These are phyloP conservation scores for Drechslerella coelobrocha DNA, from an alignment of 2,329 filamentous ascomycete species.

Conservation along the genomic window DNA sequence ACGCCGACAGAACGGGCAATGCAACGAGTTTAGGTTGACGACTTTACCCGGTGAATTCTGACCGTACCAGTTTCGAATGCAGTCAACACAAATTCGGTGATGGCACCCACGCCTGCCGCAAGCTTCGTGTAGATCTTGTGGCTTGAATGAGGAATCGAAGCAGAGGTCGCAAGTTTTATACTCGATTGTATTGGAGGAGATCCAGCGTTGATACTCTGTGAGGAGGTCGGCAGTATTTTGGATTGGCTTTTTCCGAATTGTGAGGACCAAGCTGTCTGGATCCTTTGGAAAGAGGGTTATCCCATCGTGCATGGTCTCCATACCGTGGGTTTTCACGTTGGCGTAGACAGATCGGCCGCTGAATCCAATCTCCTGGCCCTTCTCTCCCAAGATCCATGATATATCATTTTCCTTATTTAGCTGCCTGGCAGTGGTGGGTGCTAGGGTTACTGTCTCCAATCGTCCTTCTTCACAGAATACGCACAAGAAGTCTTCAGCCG, in stretches of 20 bases:
- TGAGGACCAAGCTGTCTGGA: constrained; percentile 52
- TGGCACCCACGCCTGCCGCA: constrained; percentile 62
- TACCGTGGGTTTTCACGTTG: constrained; percentile 57
- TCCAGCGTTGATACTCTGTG: constrained; percentile 57
- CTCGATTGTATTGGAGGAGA: constrained; percentile 57
- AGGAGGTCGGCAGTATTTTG: constrained; percentile 59
- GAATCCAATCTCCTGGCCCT: constrained; percentile 58
- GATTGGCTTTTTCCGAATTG: constrained; percentile 59
- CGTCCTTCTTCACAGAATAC: constrained; percentile 58
- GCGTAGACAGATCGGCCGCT: constrained; percentile 59
- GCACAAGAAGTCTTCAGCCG: constrained; percentile 59
- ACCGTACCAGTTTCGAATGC: constrained; percentile 61
- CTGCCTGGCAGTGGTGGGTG: constrained; percentile 58
- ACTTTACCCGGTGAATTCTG: constrained; percentile 60
- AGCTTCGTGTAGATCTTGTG: constrained; percentile 58
- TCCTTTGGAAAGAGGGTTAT: constrained; percentile 58
- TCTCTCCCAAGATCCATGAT: constrained; percentile 61
- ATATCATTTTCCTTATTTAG: constrained; percentile 60
- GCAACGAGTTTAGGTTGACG: constrained; percentile 62
- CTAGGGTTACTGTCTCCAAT: constrained; percentile 57
- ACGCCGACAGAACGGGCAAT: constrained; percentile 64
- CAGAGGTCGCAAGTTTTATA: constrained; percentile 61
- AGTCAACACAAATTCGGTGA: constrained; percentile 60
- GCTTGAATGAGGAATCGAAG: constrained; percentile 58
- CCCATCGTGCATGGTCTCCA: constrained; percentile 57